Evolutionary conservation across 768 basidiomycete species (phyloP), one percentile per base, ranked within the genome.

Genomic region (Neoboletus subvelutipes): DNA sequence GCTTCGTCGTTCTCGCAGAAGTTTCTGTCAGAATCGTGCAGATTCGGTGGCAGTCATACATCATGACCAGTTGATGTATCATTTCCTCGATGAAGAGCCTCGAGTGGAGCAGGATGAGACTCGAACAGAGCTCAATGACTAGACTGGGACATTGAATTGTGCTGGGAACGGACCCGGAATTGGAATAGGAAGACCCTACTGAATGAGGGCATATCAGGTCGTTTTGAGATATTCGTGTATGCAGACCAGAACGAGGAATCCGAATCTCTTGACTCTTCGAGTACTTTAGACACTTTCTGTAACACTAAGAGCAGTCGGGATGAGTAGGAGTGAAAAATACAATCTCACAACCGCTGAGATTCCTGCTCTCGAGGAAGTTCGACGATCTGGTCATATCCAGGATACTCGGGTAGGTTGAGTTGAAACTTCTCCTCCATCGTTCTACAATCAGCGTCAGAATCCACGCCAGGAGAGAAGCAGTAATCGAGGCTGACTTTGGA

Each of bases 351-450:
- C 6, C 29, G 39, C 47, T 47, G 50, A 26, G 37, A 11, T 28
- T 42, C 57, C 24, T 54, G 24, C 33, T 46, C 57, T 18, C 20
- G 52, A 22, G 72, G 61, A 22, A 95, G 74, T 65, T 98, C 93
- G 13, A 97, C 91, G 45, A 97, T 88, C 72, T 96, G 95, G 20
- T 85, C 83, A 22, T 75, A 78, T 0, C 86, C 91, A 26, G 85
- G 85, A 73, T 98, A 98, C 37, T 78, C 71, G 1, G 94, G 94
- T 22, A 98, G 73, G 67, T 95, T 86, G 40, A 98, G 80, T 56
- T 83, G 70, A 67, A 81, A 92, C 67, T 85, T 91, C 62, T 88
- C 81, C 53, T 83, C 88, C 64, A 97, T 62, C 18, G 77, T 64
- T 65, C 94, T 97, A 65, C 20, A 26, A 54, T 43, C 10, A 22